Base-by-base conservation (phyloP, 192 early-diverging fungal genomes). In the Umbelopsis isabellina region DNA sequence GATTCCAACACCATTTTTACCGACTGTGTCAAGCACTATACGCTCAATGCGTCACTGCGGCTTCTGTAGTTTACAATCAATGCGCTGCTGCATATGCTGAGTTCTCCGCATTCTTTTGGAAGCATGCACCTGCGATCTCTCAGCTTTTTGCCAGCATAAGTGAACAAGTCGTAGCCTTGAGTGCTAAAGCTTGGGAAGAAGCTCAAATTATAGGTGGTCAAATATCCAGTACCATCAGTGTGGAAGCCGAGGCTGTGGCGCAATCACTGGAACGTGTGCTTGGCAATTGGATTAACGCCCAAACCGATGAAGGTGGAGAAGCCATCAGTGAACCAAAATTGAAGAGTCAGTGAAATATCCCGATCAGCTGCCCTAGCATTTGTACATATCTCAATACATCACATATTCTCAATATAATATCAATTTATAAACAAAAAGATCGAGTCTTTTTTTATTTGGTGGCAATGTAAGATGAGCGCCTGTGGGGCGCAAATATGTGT, bases 51-150 rank as follows among this genome's bases (percentile, higher is more conserved):
- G 27, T 11, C 33, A n/a, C 13, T 35, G 55, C 55, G 3, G 55
- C 55, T 5, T 6, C 16, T 22, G 1, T 61, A 2, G 11, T 61
- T 25, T 61, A 61, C 30, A 30, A 61, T 8, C 55, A 61, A 33
- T 27, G 55, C 27, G 27, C 30, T 5, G 27, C 25, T 27, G 55
- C 55, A 16, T 61, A 61, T 13, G 15, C 13, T 8, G 16, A 6
- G 18, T 61, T 22, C 11, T 27, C 55, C 0, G 12, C 13, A 35
- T 61, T 61, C 27, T 61, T 61, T 13, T 61, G 55, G 55, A 25
- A 61, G 11, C 55, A 61, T 61, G 55, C 55, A 35, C 55, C 55
- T n/a, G 55, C 55, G 1, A 61, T 61, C 21, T 61, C 55, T 1
- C 21, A 61, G 11, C 23, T 61, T 1, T 61, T 61, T 13, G 55